A percentile compares a stretch with the other conserved stretches of the same genome.
phyloP scores from a whole-genome alignment of 225 moss, liverwort and hornwort genomes.

The Thuidium tamariscinum region DNA sequence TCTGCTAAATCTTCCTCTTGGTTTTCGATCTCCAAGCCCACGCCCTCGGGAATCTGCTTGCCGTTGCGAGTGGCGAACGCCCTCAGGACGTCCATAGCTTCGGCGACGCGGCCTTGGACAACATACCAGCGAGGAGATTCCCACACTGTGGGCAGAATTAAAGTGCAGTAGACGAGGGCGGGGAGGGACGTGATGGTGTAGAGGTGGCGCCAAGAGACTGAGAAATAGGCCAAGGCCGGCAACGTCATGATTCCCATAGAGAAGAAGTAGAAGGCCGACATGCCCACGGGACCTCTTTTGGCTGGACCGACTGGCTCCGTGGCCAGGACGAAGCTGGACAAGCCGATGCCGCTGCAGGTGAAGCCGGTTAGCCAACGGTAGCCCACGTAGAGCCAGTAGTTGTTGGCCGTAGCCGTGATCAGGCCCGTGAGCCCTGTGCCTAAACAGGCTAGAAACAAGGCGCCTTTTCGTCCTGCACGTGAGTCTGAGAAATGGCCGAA shows the following conservation, averaged over 20 bases:
- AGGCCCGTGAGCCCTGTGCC: constrained; percentile 34
- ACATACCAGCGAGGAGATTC: constrained; percentile 86
- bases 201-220: constrained; percentile 55
- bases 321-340: constrained; percentile 63
- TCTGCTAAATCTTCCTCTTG: neutral
- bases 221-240: constrained; percentile 32
- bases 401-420: constrained; percentile 29
- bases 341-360: constrained; percentile 47
- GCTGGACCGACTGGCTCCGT: constrained; percentile 74
- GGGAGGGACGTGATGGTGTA: constrained; percentile 47
- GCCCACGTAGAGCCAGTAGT: constrained; percentile 46
- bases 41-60: constrained; percentile 25
- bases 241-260: constrained; percentile 59
- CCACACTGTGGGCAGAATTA: constrained; percentile 46
- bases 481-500: constrained; percentile 71
- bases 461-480: constrained; percentile 60
- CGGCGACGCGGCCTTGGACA: constrained; percentile 52
- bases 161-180: constrained; percentile 31
- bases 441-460: constrained; percentile 36
- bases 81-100: constrained; percentile 54
- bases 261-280: constrained; percentile 88
- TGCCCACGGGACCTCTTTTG: constrained; percentile 67
- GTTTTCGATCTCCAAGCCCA: constrained; percentile 15
- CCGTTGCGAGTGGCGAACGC: constrained; percentile 56
- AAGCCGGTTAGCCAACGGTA: constrained; percentile 50